Base-by-base conservation (phyloP, 805 yeast genomes). In the Candida xyloterini region DNA sequence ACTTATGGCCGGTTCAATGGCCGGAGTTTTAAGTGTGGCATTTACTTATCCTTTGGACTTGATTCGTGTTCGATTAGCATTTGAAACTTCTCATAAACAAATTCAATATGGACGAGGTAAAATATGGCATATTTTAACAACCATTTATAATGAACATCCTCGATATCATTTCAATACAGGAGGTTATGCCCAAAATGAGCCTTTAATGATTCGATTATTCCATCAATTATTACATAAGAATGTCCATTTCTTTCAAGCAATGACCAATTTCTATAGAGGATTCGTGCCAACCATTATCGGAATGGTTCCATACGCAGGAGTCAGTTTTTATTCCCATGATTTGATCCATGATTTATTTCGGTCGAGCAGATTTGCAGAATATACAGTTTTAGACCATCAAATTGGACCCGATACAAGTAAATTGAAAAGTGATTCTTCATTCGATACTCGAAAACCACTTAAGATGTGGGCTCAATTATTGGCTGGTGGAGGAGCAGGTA, bases 301-400 rank as follows among this genome's bases (percentile, higher is more conserved):
- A 9, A 90, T 93, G 95, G 72, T 93, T 15, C 99, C 99, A 1
- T 93, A 93, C 59, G 99, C 99, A 1, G 99, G 99, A 9, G 97
- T 91, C 3, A 86, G 96, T 3, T 93, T 93, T 56, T 85, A 89
- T 65, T 85, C 96, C 4, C 98, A 93, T 63, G 99, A 93, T 65
- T 60, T 80, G 41, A 70, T 90, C 42, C 98, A 91, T 63, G 99
- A 93, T 63, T 54, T 90, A 1, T 78, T 93, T 56, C 70, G 96
- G 46, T 70, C 83, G n/a, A 68, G 71, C 10, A 38, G 56, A 10
- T 60, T 90, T 5, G 68, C 80, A 2, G 63, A 67, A 10, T 76
- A 78, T 49, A 74, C 88, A 0, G 80, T 68, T 15, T 14, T 46
- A n/a, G 44, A 48, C 26, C 55, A 48, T 40, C 36, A 47, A 25